phyloP scores from a whole-genome alignment of 2,329 filamentous ascomycete species.

The Microdochium paspali region DNA sequence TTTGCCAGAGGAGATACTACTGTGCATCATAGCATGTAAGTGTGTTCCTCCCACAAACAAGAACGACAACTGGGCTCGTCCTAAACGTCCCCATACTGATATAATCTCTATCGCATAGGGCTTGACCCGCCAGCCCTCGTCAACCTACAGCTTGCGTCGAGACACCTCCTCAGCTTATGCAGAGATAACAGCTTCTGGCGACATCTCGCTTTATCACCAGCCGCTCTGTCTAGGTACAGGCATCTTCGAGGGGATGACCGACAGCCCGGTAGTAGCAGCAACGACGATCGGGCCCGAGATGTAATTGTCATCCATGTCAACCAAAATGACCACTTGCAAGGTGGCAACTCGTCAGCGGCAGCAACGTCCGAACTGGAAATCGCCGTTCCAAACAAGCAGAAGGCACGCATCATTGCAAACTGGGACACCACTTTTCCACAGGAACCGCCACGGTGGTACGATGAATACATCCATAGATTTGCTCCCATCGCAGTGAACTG shows the following conservation, averaged over 20 bases:
- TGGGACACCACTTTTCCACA: slow-evolving; percentile 73
- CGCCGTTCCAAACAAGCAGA: slow-evolving; percentile 25
- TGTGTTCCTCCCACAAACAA: neutral
- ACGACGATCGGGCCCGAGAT: slow-evolving; percentile 1
- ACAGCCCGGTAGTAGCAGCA: slow-evolving; percentile 7
- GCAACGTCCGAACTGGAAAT: slow-evolving; percentile 4
- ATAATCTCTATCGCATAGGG: neutral
- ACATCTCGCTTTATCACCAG: slow-evolving; percentile 55
- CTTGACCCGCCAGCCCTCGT: slow-evolving; percentile 58
- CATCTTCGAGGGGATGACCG: slow-evolving; percentile 22
- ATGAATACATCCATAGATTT: slow-evolving; percentile 78
- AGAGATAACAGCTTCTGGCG: slow-evolving; percentile 75
- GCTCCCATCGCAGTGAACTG: slow-evolving; percentile 67
- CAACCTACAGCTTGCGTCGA: slow-evolving; percentile 60
- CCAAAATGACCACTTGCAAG: slow-evolving; percentile 17
- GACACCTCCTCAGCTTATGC: slow-evolving; percentile 53
- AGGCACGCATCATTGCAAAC: slow-evolving; percentile 55
- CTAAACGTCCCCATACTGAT: neutral
- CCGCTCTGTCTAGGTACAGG: slow-evolving; percentile 42
- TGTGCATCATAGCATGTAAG: neutral
- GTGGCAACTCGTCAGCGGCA: slow-evolving; percentile 13
- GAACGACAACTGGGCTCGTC: too few relatives aligned
- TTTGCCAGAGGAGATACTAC: neutral
- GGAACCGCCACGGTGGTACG: slow-evolving; percentile 75
- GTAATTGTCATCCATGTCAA: slow-evolving; percentile 10